Conservation (phyloP, 176 grass and related monocot genomes). For the Zoysia japonica region DNA sequence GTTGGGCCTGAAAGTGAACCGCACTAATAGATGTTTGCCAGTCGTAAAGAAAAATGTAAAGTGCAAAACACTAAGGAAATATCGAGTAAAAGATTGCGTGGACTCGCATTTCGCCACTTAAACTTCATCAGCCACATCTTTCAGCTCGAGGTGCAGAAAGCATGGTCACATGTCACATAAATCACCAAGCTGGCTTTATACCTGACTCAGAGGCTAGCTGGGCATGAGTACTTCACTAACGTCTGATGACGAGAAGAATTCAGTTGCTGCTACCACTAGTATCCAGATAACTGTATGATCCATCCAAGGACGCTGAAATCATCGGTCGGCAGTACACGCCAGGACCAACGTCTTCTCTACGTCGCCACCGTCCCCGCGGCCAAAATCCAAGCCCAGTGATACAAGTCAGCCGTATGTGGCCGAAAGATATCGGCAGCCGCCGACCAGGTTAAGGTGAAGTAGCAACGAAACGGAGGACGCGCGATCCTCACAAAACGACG, state of each 20-base stretch:
- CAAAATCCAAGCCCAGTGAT: neutral
- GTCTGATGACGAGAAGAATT: neutral
- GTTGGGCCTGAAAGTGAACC: no score
- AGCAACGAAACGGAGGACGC: neutral
- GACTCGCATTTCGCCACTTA: no score
- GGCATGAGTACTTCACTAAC: neutral
- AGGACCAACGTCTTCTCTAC: conserved; percentile 8
- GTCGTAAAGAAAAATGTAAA: no score
- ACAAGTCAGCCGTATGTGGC: conserved; percentile 17
- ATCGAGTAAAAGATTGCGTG: no score
- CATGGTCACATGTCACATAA: no score
- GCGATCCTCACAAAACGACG: neutral
- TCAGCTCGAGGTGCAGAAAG: no score
- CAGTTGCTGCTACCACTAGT: neutral
- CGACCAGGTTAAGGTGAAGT: no score
- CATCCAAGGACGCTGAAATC: conserved; percentile 30
- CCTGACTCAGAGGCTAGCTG: neutral
- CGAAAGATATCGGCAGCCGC: no score
- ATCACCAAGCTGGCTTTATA: no score
- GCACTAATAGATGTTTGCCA: no score
- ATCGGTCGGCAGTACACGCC: conserved; percentile 6
- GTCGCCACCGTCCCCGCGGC: neutral
- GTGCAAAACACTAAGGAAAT: no score
- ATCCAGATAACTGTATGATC: conserved; percentile 14
- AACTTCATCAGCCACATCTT: no score